Evolutionary conservation across 1,284 basidiomycete species (phyloP).

Genomic region (Ceratobasidium sp.): DNA sequence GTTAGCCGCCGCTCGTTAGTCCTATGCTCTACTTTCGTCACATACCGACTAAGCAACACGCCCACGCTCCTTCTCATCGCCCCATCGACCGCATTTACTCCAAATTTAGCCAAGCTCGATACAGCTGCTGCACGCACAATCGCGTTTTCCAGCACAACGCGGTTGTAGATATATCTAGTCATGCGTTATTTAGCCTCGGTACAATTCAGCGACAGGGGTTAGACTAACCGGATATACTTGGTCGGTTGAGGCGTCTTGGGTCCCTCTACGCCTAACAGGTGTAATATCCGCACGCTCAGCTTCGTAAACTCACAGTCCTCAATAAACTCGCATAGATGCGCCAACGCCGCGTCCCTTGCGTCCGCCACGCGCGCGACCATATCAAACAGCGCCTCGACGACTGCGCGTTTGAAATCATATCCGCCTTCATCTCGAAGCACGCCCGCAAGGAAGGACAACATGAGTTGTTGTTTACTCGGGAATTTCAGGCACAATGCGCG

Average conservation of each 20-base stretch:
- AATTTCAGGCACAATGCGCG: slow-evolving; percentile 99
- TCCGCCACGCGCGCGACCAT: slow-evolving; percentile 99
- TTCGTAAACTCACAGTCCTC: slow-evolving; percentile 99
- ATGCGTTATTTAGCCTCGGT: not conserved
- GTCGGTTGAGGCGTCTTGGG: slow-evolving; percentile 95
- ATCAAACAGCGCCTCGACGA: slow-evolving; percentile 99
- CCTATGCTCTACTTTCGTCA: slow-evolving; percentile 43
- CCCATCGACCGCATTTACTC: slow-evolving; percentile 85
- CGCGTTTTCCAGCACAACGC: slow-evolving; percentile 98
- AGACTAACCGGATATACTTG: slow-evolving; percentile 82
- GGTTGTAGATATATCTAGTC: slow-evolving; percentile 96
- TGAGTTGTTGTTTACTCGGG: slow-evolving; percentile 94
- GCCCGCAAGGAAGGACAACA: slow-evolving; percentile 95
- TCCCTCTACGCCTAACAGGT: slow-evolving; percentile 95
- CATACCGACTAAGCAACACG: slow-evolving; percentile 84
- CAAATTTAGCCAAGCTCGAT: slow-evolving; percentile 95
- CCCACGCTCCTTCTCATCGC: slow-evolving; percentile 87
- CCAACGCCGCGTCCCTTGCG: slow-evolving; percentile 95
- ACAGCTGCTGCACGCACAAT: slow-evolving; percentile 98
- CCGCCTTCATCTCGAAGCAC: slow-evolving; percentile 97
- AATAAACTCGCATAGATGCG: slow-evolving; percentile 99
- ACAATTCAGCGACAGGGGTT: not conserved
- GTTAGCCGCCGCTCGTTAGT: not conserved
- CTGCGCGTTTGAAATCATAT: slow-evolving; percentile 99
- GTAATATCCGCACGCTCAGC: slow-evolving; percentile 95